Base-by-base conservation (phyloP, 2,329 filamentous ascomycete genomes). In the Aspergillus alliaceus region DNA sequence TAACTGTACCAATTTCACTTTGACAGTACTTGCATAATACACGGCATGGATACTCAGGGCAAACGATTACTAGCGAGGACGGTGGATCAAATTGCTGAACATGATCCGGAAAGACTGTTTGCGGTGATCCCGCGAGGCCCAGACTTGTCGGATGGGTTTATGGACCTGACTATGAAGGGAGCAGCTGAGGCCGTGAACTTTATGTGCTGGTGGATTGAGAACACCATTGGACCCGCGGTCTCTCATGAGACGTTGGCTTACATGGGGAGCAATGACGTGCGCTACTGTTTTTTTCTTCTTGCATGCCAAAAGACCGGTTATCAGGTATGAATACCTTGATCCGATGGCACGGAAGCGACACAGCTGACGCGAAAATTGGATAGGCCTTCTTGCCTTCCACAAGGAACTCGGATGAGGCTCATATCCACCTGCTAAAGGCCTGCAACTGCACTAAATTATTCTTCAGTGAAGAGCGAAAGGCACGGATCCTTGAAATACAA, bases 201-300 rank as follows among this genome's bases (percentile, higher is more conserved):
- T 29, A 48, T 60, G 7, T 53, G 63, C 2, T 60, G 50, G 52
- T 72, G 67, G 70, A 66, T 72, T 32, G 59, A 68, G 39, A 47
- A 59, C 15, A 53, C 54, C n/a, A 54, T 70, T 29, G 58, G 61
- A 25, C 57, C 56, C 6, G 55, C 44, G 9, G 50, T 47, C 6
- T 4, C 35, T 4, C 25, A 47, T 5, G 60, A 67, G 42, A 63
- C 65, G 2, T 27, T 68, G 11, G 57, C 61, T 2, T 68, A 66
- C 24, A 60, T 68, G 44, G 64, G 62, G 1, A 48, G 54, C 2
- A 66, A 66, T 49, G 66, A 68, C 57, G 40, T 68, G 18, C 57
- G 63, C 2, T 68, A 68, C 31, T 42, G 54, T 4, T 40, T 59
- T 1, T 59, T 68, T 14, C 44, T 66, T 2, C 32, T 66, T 9